phyloP scores from a whole-genome alignment of 139 green algal species.

The Chlorella ohadii region DNA sequence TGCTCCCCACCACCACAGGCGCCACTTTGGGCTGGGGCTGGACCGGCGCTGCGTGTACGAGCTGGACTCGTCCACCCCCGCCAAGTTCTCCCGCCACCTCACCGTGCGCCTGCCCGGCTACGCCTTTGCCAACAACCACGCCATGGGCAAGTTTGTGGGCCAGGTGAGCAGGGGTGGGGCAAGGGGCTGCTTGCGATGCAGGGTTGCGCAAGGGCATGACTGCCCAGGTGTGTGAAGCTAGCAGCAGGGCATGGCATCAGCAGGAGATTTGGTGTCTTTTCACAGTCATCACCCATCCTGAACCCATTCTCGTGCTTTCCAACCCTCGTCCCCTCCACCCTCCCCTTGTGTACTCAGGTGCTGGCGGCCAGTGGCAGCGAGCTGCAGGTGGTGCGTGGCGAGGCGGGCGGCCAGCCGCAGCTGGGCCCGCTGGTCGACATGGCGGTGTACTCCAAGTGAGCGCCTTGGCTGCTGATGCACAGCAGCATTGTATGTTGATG shows the following conservation, averaged over 20 bases:
- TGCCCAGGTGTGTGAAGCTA: too few relatives aligned
- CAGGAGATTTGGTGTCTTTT: too few relatives aligned
- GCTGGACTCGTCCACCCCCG: conserved; percentile 72
- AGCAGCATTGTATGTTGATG: too few relatives aligned
- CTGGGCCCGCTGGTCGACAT: conserved; percentile 67
- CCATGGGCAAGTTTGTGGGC: conserved; percentile 57
- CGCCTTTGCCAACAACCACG: conserved; percentile 69
- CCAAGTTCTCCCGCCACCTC: conserved; percentile 88
- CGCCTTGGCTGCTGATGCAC: too few relatives aligned
- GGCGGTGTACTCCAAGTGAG: conserved; percentile 75
- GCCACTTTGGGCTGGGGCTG: conserved; percentile 18
- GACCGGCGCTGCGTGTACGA: conserved; percentile 62
- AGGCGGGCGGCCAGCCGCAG: conserved; percentile 16
- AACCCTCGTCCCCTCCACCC: too few relatives aligned
- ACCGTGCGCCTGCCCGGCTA: conserved; percentile 68
- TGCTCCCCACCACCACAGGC: not conserved
- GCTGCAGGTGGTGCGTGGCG: conserved; percentile 41
- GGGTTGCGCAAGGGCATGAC: not conserved
- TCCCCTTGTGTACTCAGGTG: too few relatives aligned
- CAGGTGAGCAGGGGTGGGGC: conserved; percentile 6
- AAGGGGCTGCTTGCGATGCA: not conserved
- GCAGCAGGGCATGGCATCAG: too few relatives aligned
- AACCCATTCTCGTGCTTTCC: too few relatives aligned
- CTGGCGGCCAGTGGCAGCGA: conserved; percentile 27
- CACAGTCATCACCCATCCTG: not conserved